Base-by-base conservation (phyloP, 1,139 yeast species). In the Pneumocystis canis region DNA sequence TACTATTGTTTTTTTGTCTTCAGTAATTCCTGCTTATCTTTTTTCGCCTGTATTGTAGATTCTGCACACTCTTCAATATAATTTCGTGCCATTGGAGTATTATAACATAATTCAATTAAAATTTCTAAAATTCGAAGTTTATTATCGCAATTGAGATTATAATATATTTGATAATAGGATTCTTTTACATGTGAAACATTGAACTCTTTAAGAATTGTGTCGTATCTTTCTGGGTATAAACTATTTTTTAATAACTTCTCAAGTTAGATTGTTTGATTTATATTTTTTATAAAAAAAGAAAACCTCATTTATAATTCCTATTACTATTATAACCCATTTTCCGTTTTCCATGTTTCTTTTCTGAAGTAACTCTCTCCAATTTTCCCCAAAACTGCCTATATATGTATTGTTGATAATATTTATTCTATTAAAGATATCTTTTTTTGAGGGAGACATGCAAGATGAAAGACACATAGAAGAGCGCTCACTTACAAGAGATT, bases 31-130 rank as follows among this genome's bases (percentile, higher is more conserved):
- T 86, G 75, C 65, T 90, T 78, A 62, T 82, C 85, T 65, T 90
- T 79, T 69, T 95, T 80, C 47, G 85, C 73, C 18, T 76, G 74
- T 0, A 89, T 79, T 1, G 86, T 79, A 58, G 82, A 81, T 47
- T 85, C 94, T 72, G 85, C 76, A 66, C 87, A 82, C 63, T 79
- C 78, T 63, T 89, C 96, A 66, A 88, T 81, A 69, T 82, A 80
- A 14, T 76, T 74, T 69, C 96, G 78, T 41, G 89, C 83, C 5
- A 80, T 71, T 1, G 79, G 75, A 3, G 92, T 83, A 58, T 80
- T 80, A 41, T 83, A 78, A 40, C 87, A 74, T 39, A 87, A 73
- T 32, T 81, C 80, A 66, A 83, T 79, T 54, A 88, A 71, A 31
- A 86, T 81, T 32, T 77, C 77, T 64, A 89, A 75, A 1, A 80